A percentile compares a stretch with the other conserved stretches of the same genome.
These are phyloP conservation scores for Conidiobolus incongruus DNA, from an alignment of 371 early-diverging fungal species.

Conservation along the genomic window DNA sequence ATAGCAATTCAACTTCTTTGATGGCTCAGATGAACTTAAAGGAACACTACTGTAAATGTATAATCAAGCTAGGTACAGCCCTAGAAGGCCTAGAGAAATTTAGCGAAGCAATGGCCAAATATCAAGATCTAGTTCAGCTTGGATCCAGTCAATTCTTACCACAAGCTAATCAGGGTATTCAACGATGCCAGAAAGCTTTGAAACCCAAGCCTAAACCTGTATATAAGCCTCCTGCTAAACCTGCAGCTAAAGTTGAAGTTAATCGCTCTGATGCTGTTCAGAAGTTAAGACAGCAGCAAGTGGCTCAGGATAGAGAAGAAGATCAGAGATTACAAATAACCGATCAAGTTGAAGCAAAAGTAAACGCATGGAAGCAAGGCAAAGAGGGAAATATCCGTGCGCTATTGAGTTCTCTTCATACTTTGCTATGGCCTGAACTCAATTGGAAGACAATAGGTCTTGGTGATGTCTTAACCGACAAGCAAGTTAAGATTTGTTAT, in stretches of 20 bases:
- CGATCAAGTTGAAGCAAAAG: slow-evolving; percentile 56
- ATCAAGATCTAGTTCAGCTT: slow-evolving; percentile 21
- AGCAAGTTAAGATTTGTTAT: slow-evolving; percentile 74
- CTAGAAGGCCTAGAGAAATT: slow-evolving; percentile 62
- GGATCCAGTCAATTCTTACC: slow-evolving; percentile 15
- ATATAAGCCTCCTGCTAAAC: slow-evolving; percentile 7
- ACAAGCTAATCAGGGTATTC: slow-evolving; percentile 28
- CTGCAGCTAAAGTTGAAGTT: slow-evolving; percentile 9
- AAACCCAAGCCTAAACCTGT: slow-evolving; percentile 6
- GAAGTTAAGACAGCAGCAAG: slow-evolving; percentile 46
- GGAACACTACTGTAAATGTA: slow-evolving; percentile 40
- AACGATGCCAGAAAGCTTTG: slow-evolving; percentile 20
- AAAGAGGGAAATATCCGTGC: slow-evolving; percentile 83
- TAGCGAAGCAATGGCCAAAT: slow-evolving; percentile 41
- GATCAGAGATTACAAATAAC: slow-evolving; percentile 37
- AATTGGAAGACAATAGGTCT: slow-evolving; percentile 54
- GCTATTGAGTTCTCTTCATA: slow-evolving; percentile 57
- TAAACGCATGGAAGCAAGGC: slow-evolving; percentile 48
- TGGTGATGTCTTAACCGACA: slow-evolving; percentile 60
- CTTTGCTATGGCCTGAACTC: slow-evolving; percentile 50
- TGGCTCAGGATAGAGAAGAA: slow-evolving; percentile 48
- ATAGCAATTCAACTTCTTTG: not conserved
- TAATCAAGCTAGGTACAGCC: slow-evolving; percentile 55
- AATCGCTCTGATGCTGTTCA: slow-evolving; percentile 29
- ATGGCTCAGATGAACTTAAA: slow-evolving; percentile 19